phyloP scores from a whole-genome alignment of 2,329 filamentous ascomycete genomes.

The Alternaria longipes region DNA sequence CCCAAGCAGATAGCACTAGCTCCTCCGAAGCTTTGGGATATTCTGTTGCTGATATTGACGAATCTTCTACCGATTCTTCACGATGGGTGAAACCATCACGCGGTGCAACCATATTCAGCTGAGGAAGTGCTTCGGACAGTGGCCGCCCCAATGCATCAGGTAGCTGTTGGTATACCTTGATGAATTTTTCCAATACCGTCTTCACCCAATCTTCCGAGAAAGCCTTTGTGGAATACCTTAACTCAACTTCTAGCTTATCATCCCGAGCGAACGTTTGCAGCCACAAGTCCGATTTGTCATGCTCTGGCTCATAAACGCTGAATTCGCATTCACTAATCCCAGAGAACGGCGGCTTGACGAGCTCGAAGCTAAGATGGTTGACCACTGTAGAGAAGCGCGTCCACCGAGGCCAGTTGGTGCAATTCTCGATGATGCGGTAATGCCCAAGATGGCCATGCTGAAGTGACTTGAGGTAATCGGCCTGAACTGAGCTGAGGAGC shows the following conservation, averaged over 20 bases:
- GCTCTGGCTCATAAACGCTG: constrained; percentile 5
- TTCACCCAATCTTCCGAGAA: constrained; percentile 1
- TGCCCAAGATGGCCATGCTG: constrained; percentile 11
- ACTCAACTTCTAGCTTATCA: constrained; percentile 4
- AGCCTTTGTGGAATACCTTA: constrained; percentile 5
- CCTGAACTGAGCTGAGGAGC: constrained; percentile 6
- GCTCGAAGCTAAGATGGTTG: constrained; percentile 10
- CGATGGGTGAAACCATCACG: background rate
- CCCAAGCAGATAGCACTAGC: constrained; percentile 7
- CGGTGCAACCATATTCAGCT: background rate
- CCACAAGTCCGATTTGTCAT: constrained; percentile 14
- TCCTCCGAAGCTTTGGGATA: background rate
- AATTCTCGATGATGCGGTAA: constrained; percentile 10
- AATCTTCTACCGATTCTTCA: no score
- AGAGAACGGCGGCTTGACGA: constrained; percentile 2
- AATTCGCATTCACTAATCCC: constrained; percentile 3
- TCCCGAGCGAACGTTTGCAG: constrained; percentile 6
- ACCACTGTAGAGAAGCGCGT: constrained; percentile 11
- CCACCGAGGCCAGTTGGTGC: constrained; percentile 12
- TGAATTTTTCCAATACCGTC: background rate
- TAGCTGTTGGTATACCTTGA: background rate
- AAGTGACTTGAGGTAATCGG: constrained; percentile 9
- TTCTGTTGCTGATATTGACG: background rate
- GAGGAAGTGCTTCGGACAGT: background rate
- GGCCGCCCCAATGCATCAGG: background rate